Percentiles rank a stretch among this genome's conserved stretches.
Evolutionary conservation across 495 filamentous ascomycete genomes (phyloP).

Genomic region (Oleoguttula mirabilis): DNA sequence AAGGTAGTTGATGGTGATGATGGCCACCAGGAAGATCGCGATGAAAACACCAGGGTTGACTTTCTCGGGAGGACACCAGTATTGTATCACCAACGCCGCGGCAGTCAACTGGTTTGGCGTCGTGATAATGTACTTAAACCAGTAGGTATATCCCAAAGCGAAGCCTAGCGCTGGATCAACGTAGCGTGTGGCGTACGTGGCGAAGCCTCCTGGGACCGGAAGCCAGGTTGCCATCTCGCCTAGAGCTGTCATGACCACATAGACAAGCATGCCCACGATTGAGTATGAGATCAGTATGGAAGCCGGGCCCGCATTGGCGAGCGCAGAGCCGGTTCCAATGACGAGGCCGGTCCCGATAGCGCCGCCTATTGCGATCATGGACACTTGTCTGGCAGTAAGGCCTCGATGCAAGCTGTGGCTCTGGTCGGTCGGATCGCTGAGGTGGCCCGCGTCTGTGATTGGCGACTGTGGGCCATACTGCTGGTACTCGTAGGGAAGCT

Average conservation of each 20-base stretch:
- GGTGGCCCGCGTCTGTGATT: conserved; percentile 2
- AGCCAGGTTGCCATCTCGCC: conserved; percentile 55
- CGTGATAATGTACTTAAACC: conserved; percentile 28
- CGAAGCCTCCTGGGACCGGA: conserved; percentile 44
- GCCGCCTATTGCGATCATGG: conserved; percentile 76
- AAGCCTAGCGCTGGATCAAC: conserved; percentile 54
- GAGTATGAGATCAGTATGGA: conserved; percentile 57
- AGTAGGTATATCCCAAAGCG: conserved; percentile 41
- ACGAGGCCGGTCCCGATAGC: conserved; percentile 44
- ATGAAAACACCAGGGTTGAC: conserved; percentile 41
- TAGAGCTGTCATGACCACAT: conserved; percentile 47
- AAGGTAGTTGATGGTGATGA: conserved; percentile 39
- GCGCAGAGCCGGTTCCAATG: conserved; percentile 28
- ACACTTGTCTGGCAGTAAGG: conserved; percentile 54
- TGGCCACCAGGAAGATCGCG: conserved; percentile 33
- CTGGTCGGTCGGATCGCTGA: conserved; percentile 13
- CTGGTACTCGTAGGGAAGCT: no score
- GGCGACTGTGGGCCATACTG: no score
- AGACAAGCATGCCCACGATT: conserved; percentile 48
- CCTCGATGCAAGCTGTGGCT: conserved; percentile 40
- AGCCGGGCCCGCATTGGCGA: conserved; percentile 38
- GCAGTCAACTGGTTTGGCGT: conserved; percentile 23
- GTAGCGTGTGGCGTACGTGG: conserved; percentile 47
- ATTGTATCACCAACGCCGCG: conserved; percentile 13
- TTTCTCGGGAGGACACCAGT: conserved; percentile 42